A percentile compares a stretch with the other conserved stretches of the same genome.
phyloP scores from a whole-genome alignment of 2,329 filamentous ascomycete species.

The Penicillium sp. region DNA sequence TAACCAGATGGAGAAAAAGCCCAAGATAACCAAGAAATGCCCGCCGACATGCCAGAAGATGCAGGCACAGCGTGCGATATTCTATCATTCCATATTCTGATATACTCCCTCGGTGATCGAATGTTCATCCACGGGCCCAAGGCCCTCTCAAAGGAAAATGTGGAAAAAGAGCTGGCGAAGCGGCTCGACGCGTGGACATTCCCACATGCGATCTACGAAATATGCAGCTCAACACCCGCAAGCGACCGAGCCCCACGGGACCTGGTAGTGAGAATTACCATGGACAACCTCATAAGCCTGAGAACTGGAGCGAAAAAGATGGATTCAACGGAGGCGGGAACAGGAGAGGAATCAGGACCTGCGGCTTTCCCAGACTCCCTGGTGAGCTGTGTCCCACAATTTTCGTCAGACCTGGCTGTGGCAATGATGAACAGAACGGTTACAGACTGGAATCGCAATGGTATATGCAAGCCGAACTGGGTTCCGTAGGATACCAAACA shows the following conservation, averaged over 20 bases:
- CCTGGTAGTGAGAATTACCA: neutral
- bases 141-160: neutral
- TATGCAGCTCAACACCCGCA: neutral
- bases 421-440: neutral
- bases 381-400: neutral
- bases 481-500: neutral
- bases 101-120: conserved; percentile 1
- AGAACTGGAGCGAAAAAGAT: neutral
- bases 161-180: neutral
- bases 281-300: neutral
- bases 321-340: neutral
- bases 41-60: neutral
- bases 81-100: neutral
- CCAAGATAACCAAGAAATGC: no score
- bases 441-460: neutral
- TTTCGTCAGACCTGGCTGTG: neutral
- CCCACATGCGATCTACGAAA: neutral
- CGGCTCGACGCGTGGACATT: neutral
- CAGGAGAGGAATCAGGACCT: neutral
- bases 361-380: neutral
- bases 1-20: neutral
- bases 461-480: neutral
- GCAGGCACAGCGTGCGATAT: neutral
- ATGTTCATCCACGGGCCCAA: neutral
- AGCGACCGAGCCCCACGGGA: conserved; percentile 1